phyloP scores from a whole-genome alignment of 1,284 basidiomycete species.

The Cryptococcus neoformans region DNA sequence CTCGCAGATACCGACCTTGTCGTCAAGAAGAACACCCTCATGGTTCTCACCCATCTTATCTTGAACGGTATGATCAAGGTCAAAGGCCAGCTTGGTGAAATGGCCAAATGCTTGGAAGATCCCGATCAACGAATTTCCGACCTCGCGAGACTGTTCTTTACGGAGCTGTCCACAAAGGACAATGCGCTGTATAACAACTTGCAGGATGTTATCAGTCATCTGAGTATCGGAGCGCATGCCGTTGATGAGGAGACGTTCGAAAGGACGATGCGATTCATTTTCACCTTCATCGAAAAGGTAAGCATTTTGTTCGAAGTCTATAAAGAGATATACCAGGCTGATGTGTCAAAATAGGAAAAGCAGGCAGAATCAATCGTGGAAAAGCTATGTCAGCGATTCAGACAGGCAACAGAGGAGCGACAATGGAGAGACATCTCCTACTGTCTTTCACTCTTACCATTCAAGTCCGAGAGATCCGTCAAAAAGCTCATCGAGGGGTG shows the following conservation, averaged over 20 bases:
- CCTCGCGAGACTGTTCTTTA: conserved; percentile 96
- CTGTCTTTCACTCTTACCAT: conserved; percentile 90
- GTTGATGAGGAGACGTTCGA: conserved; percentile 92
- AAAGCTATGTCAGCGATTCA: conserved; percentile 92
- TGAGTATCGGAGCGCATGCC: conserved; percentile 89
- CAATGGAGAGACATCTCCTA: conserved; percentile 98
- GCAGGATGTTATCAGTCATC: conserved; percentile 92
- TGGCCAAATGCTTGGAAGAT: conserved; percentile 99
- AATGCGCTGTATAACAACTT: conserved; percentile 99
- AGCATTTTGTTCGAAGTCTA: neutral
- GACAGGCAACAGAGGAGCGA: conserved; percentile 77
- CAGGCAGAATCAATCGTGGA: conserved; percentile 94
- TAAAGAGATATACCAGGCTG: neutral
- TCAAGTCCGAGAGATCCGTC: conserved; percentile 93
- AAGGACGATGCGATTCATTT: conserved; percentile 92
- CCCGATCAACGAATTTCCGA: conserved; percentile 84
- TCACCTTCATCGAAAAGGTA: conserved; percentile 95
- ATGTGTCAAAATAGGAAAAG: conserved; percentile 64
- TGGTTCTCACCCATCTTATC: conserved; percentile 97
- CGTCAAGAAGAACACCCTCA: conserved; percentile 98
- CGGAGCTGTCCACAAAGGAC: conserved; percentile 90
- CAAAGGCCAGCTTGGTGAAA: conserved; percentile 97
- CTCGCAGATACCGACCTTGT: conserved; percentile 79
- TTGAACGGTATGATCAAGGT: conserved; percentile 99
- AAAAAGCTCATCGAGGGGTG: conserved; percentile 92